Conservation (phyloP, 768 basidiomycete genomes). For the Suillus fuscotomentosus region DNA sequence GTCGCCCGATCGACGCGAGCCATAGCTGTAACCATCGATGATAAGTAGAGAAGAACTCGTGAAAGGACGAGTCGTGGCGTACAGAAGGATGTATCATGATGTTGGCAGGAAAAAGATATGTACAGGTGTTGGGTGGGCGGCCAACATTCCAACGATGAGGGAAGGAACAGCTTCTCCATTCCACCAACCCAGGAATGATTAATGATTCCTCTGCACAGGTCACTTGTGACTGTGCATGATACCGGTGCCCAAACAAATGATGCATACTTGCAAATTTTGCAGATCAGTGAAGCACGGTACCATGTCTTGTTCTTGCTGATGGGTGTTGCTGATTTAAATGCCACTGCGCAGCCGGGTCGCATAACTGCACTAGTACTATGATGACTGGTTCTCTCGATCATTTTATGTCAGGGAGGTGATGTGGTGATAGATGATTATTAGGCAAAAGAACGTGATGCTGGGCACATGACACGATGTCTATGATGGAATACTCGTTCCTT, state of each 20-base stretch:
- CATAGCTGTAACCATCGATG: neutral
- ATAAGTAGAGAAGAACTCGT: neutral
- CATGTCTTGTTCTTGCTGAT: neutral
- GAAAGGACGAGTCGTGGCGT: neutral
- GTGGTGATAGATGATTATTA: neutral
- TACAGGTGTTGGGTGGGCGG: no score
- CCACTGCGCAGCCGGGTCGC: neutral
- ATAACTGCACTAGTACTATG: neutral
- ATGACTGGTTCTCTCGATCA: neutral
- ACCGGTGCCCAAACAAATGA: no score
- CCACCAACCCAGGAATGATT: no score
- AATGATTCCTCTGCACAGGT: no score
- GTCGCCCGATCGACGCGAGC: neutral
- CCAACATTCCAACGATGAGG: no score
- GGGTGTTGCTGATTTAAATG: neutral
- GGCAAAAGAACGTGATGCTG: neutral
- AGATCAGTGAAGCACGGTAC: no score
- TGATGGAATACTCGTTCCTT: no score
- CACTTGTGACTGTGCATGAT: no score
- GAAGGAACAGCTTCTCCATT: no score
- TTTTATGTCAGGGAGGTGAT: neutral
- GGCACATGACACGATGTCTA: neutral
- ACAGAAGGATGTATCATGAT: no score
- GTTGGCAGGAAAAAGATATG: no score
- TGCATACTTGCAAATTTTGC: no score